Conservation (phyloP, 202 grass and related monocot species). For the Elaeis oleifera region DNA sequence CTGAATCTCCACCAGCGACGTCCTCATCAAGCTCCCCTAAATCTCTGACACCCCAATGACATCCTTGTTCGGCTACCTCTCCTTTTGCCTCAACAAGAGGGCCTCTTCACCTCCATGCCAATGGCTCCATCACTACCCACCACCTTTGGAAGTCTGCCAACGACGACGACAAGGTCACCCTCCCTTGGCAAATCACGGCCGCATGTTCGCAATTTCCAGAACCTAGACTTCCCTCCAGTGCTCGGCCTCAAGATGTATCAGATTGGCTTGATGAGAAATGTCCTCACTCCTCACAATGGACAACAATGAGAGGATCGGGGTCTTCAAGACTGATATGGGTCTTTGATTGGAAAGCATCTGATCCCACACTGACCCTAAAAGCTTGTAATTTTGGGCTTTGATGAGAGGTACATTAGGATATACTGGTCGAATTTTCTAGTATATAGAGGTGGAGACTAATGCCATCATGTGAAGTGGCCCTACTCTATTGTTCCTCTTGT, state of each 20-base stretch:
- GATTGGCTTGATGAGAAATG: conserved; percentile 51
- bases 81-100: conserved; percentile 54
- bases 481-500: conserved; percentile 69
- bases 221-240: conserved; percentile 53
- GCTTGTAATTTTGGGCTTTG: conserved; percentile 82
- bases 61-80: conserved; percentile 68
- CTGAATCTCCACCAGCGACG: conserved; percentile 60
- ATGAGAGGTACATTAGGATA: conserved; percentile 57
- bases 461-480: conserved; percentile 88
- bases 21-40: conserved; percentile 55
- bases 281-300: conserved; percentile 69
- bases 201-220: conserved; percentile 35
- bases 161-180: conserved; percentile 71
- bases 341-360: conserved; percentile 42
- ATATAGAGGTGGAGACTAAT: conserved; percentile 62
- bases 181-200: conserved; percentile 34
- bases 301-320: conserved; percentile 57
- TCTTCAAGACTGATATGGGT: conserved; percentile 47
- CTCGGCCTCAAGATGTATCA: conserved; percentile 67
- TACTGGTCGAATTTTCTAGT: conserved; percentile 69
- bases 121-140: conserved; percentile 67
- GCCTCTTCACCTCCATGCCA: conserved; percentile 56
- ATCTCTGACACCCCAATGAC: conserved; percentile 43
- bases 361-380: conserved; percentile 53
- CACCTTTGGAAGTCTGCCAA: conserved; percentile 52